Conservation (phyloP, 2,329 filamentous ascomycete genomes). For the Graphiopsis chlorocephala region DNA sequence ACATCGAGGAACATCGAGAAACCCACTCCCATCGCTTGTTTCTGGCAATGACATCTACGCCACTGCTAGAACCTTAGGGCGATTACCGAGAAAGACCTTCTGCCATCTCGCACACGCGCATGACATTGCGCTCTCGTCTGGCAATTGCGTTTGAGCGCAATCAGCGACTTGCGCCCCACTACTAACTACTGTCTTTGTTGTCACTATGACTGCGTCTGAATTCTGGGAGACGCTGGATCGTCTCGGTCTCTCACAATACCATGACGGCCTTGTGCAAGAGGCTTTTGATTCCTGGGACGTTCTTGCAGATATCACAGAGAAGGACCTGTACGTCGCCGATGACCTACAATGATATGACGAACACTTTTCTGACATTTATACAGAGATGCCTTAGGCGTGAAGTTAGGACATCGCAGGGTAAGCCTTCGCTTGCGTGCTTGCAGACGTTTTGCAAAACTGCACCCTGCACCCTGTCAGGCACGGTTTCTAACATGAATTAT, state of each 20-base stretch:
- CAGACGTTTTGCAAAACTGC: background rate
- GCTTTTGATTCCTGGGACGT: slow-evolving; percentile 85
- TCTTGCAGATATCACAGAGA: slow-evolving; percentile 79
- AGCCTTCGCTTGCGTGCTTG: slow-evolving; percentile 29
- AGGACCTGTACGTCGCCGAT: slow-evolving; percentile 64
- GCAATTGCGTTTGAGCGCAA: slow-evolving; percentile 9
- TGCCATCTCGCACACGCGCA: slow-evolving; percentile 9
- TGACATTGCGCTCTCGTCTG: background rate
- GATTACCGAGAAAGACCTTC: background rate
- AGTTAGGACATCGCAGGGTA: slow-evolving; percentile 77
- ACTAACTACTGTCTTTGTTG: background rate
- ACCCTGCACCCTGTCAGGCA: background rate
- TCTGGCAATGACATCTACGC: slow-evolving; percentile 11
- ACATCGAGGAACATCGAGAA: slow-evolving; percentile 5
- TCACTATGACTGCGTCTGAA: slow-evolving; percentile 40
- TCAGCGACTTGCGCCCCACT: slow-evolving; percentile 1
- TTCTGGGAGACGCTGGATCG: slow-evolving; percentile 67
- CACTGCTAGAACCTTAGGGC: background rate
- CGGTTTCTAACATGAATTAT: background rate
- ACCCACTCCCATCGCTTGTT: slow-evolving; percentile 4
- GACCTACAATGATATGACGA: background rate
- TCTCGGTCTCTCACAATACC: slow-evolving; percentile 76
- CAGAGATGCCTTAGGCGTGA: slow-evolving; percentile 71
- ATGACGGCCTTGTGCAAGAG: slow-evolving; percentile 69
- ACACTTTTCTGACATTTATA: background rate